These are phyloP conservation scores for Physcomitrium patens DNA, from an alignment of 225 moss, liverwort and hornwort species.

Conservation along the genomic window DNA sequence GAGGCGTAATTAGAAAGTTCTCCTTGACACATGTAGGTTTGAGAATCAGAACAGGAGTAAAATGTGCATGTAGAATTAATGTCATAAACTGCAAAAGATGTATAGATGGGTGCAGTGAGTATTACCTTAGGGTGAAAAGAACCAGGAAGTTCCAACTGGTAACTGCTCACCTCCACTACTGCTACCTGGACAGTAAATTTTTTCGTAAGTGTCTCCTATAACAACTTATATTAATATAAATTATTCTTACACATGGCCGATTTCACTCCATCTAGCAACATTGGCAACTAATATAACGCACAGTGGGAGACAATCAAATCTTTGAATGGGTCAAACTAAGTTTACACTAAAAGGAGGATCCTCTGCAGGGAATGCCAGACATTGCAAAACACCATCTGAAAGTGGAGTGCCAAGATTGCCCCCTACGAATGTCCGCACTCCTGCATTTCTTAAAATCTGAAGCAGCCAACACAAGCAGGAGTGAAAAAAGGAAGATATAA, in stretches of 20 bases:
- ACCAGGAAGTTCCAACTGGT: slow-evolving; percentile 92
- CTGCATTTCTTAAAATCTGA: slow-evolving; percentile 77
- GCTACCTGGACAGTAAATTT: slow-evolving; percentile 68
- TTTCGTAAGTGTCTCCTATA: slow-evolving; percentile 21
- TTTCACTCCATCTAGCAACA: slow-evolving; percentile 11
- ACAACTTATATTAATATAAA: not conserved
- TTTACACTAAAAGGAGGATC: slow-evolving; percentile 91
- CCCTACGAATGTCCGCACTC: slow-evolving; percentile 87
- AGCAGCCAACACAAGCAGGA: slow-evolving; percentile 6
- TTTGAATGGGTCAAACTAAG: slow-evolving; percentile 19
- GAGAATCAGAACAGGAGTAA: slow-evolving; percentile 12
- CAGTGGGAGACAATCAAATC: slow-evolving; percentile 5
- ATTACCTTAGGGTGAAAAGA: slow-evolving; percentile 81
- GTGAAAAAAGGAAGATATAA: slow-evolving; percentile 5
- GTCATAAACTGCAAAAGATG: not conserved
- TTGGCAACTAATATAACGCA: slow-evolving; percentile 6
- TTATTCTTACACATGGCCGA: not conserved
- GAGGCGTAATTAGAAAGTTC: not conserved
- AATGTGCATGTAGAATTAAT: not conserved
- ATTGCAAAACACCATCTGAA: slow-evolving; percentile 87
- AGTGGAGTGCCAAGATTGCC: slow-evolving; percentile 93
- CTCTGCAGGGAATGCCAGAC: slow-evolving; percentile 77
- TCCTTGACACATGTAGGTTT: slow-evolving; percentile 11
- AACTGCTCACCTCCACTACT: slow-evolving; percentile 98
- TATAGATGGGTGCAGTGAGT: slow-evolving; percentile 9